phyloP scores from a whole-genome alignment of 179 eudicot genomes.

The Amaranthus tricolor region DNA sequence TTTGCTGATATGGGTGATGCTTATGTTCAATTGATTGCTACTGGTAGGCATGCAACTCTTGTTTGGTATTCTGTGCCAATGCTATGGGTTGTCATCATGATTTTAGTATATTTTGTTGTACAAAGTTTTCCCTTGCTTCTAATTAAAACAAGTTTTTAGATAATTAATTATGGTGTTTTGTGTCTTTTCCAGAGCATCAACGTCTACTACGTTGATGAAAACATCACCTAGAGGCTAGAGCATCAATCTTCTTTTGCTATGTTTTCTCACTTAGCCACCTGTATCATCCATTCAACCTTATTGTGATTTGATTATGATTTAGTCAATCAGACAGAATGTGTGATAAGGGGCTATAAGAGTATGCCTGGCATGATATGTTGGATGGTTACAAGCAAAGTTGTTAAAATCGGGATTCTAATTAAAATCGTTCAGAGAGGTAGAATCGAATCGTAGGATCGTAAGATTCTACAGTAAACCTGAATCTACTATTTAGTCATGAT shows the following conservation, averaged over 20 bases:
- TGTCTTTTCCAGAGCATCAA: neutral
- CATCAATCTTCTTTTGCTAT: no score
- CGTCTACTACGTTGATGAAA: neutral
- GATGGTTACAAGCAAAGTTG: neutral
- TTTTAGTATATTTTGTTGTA: neutral
- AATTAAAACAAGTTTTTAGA: neutral
- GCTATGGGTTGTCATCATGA: conserved; percentile 13
- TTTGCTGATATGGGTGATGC: conserved; percentile 99
- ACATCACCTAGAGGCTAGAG: no score
- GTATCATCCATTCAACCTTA: no score
- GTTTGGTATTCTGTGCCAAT: conserved; percentile 15
- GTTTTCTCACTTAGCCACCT: no score
- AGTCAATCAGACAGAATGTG: no score
- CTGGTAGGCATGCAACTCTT: conserved; percentile 52
- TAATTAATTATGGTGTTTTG: neutral
- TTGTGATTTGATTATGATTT: no score
- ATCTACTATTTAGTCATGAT: no score
- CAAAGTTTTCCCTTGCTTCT: neutral
- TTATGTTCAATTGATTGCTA: conserved; percentile 89
- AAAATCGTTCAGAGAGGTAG: no score
- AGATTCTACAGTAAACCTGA: no score
- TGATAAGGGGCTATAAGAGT: no score
- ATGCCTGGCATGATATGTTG: neutral
- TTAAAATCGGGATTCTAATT: no score
- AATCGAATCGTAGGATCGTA: no score